Evolutionary conservation across 192 early-diverging fungal species (phyloP), one percentile per base, ranked within the genome.

Genomic region (Mortierella hygrophila): DNA sequence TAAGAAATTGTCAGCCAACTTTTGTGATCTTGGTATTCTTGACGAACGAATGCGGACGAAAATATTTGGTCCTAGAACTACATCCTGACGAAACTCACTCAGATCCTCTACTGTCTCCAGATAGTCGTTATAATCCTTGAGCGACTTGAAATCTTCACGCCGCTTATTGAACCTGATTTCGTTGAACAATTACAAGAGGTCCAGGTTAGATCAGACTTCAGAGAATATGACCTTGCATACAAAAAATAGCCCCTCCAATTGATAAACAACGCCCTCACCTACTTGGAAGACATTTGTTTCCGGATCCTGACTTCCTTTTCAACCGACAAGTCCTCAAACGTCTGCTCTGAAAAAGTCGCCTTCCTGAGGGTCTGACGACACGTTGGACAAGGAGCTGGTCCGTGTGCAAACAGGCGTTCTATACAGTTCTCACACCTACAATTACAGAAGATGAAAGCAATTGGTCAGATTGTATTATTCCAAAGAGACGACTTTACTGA

Each of bases 301-400:
- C 98, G 89, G 68, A 96, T 94, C 26, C 94, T 92, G 35, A 99
- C 94, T 86, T 99, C 98, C 89, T 97, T 98, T 80, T 99, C 98
- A 16, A 98, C 97, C 4, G 92, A 92, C 32, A 99, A 90, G 86
- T 99, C 97, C 88, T 98, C 98, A 88, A 99, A 99, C 23, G 95
- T 96, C 65, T 97, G 97, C 63, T 91, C 91, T 72, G 95, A 94
- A 89, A 98, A 98, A 54, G 96, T 91, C 77, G 90, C 92, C 79
- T 97, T 97, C 77, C 96, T 88, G 63, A 99, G 91, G 21, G 93
- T 94, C 57, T 90, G 90, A 26, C 92, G 91, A 91, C 97, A 99
- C 23, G 96, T 94, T 0, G 97, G 98, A 85, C 98, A 99, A 7
- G 96, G 96, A 2, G 95, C 97, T 26, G 97, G 95, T 4, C 98